Evolutionary conservation across 2,329 filamentous ascomycete genomes (phyloP), one percentile per base, ranked within the genome.

Genomic region (Fusarium protoensiforme): DNA sequence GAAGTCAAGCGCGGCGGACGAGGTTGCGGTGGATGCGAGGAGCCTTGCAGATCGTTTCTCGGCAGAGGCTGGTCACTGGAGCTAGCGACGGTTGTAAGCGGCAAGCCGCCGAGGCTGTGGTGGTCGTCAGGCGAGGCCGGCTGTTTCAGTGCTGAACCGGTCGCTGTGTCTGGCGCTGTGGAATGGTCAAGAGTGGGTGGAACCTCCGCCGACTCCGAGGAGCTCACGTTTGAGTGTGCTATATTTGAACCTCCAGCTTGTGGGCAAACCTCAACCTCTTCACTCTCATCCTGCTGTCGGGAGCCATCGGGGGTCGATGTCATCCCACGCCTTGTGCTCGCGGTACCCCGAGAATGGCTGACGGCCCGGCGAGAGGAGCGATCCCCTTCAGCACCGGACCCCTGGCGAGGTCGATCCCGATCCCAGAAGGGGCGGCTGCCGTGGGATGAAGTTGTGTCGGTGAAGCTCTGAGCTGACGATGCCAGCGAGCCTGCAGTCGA

Each of bases 401-500:
- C 67, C 59, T 76, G 67, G 16, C 61, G 66, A 72, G 62, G 51
- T 48, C 68, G 75, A 61, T 73, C 67, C 59, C 72, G 72, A 68
- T 76, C 74, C 74, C 74, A 76, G 16, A 74, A 46, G 39, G 76
- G 75, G 61, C 75, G 76, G 56, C 76, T 78, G 31, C 73, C 68
- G 22, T 77, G 46, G 20, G 78, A 75, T 46, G 74, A 75, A 16
- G 63, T 60, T 24, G 69, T 67, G 43, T 75, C 67, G 54, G 72
- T 65, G 43, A 64, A 51, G 71, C 79, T 72, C 73, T 72, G 76
- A 62, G 73, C 81, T 60, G 80, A 81, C 60, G 84, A 82, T 35
- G 79, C 75, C 66, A 83, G 73, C 41, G 84, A 82, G 53, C 80
- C 79, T 33, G 81, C 75, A 36, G 80, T 79, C 63, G 85, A 86